Evolutionary conservation across 805 yeast genomes (phyloP).

Genomic region (Crinitomyces ghanaensis): DNA sequence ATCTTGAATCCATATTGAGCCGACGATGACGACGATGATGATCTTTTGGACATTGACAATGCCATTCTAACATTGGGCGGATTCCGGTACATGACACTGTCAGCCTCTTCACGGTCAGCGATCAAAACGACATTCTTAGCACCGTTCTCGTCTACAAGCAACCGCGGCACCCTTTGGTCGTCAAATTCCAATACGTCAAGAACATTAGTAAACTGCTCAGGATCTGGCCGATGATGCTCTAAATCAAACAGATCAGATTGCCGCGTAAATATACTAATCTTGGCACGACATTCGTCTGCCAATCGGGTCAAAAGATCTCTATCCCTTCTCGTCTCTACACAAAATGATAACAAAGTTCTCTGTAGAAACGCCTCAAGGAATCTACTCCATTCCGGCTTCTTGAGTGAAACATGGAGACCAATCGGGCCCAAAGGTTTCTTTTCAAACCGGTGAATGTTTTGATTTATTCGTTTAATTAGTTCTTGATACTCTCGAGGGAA

Average conservation of each 20-base stretch:
- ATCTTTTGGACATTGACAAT: constrained; percentile 4
- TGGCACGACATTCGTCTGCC: constrained; percentile 16
- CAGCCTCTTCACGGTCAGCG: constrained; percentile 41
- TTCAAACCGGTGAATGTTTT: constrained; percentile 30
- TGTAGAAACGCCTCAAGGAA: constrained; percentile 47
- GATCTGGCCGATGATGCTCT: constrained; percentile 33
- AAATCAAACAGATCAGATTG: constrained; percentile 48
- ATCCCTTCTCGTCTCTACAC: constrained; percentile 58
- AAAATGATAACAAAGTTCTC: constrained; percentile 44
- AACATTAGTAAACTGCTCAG: constrained; percentile 33
- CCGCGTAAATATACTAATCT: constrained; percentile 34
- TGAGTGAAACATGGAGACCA: constrained; percentile 50
- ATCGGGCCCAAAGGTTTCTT: constrained; percentile 68
- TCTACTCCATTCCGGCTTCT: constrained; percentile 45
- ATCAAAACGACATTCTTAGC: constrained; percentile 51
- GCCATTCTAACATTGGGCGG: constrained; percentile 29
- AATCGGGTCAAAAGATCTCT: constrained; percentile 24
- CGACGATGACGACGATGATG: too few relatives aligned
- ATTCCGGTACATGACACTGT: constrained; percentile 28
- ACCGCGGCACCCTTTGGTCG: constrained; percentile 42
- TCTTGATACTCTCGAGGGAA: too few relatives aligned
- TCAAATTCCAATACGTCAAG: constrained; percentile 50
- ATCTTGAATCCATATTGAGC: too few relatives aligned
- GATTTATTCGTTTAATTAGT: too few relatives aligned
- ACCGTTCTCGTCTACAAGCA: constrained; percentile 45